Base-by-base conservation (phyloP, 169 alveolate species). In the Cryptosporidium viatorum region DNA sequence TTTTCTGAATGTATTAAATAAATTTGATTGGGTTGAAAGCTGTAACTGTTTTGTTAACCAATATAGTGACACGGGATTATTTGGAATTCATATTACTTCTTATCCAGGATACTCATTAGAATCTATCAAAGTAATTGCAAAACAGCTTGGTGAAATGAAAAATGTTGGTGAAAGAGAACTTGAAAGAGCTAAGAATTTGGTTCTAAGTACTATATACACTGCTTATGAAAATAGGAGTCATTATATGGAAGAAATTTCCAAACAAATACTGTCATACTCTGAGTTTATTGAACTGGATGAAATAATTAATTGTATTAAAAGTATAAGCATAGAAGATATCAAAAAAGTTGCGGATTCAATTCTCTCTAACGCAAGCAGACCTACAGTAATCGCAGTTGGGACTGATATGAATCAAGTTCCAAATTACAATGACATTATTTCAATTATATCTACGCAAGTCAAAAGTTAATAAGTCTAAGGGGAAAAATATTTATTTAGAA, bases 21-120 rank as follows among this genome's bases (percentile, higher is more conserved):
- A 92, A 85, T 84, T 94, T 86, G 94, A 94, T 33, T 94, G 94
- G 91, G 96, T 96, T 43, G 98, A 96, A 92, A 92, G 96, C 31
- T 96, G 98, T 91, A 94, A 93, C 95, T 96, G 97, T 26, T 96
- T 96, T 86, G 93, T 95, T 71, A 94, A 96, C 35, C 97, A 93
- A 84, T 95, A 96, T 93, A 86, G 97, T 18, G 97, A 94, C 87
- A 84, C 95, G 2, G 98, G 98, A 41, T 85, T 96, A 52, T 95
- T 95, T 60, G 98, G 98, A 23, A 74, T 96, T 45, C 95, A 96
- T 89, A 80, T 95, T 75, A 92, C 94, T 16, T 96, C 93, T 39
- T 92, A 86, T 41, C 96, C 96, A 33, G 91, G 91, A 37, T 87
- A 93, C 37, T 87, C 97, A 3, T 33, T 73, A 21, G 93, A 92